A percentile compares a stretch with the other conserved stretches of the same genome.
Evolutionary conservation across 108 stramenopile species (phyloP).

Genomic region (Pseudonitzschia pungens): DNA sequence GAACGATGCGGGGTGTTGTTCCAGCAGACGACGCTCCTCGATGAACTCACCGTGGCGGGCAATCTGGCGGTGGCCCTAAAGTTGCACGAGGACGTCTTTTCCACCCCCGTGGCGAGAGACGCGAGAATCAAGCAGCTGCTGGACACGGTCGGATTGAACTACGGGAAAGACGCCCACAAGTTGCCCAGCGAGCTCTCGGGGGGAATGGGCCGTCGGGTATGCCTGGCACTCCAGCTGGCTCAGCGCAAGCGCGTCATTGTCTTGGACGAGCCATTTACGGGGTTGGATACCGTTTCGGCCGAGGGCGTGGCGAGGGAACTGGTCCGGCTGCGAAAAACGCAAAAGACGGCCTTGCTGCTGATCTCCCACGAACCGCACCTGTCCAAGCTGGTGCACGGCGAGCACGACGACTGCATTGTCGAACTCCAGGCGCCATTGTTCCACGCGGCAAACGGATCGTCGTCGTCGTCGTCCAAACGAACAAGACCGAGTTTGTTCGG

Average conservation of each 20-base stretch:
- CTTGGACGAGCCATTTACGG: constrained; percentile 83
- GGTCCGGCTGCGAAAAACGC: constrained; percentile 45
- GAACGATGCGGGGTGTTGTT: constrained; percentile 79
- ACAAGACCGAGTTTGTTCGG: constrained; percentile 40
- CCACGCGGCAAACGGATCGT: not conserved
- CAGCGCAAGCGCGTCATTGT: constrained; percentile 80
- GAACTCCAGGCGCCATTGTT: constrained; percentile 11
- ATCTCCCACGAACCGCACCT: constrained; percentile 80
- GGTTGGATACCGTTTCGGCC: constrained; percentile 60
- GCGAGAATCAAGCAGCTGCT: constrained; percentile 56
- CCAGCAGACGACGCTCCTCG: constrained; percentile 80
- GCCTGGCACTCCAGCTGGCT: constrained; percentile 74
- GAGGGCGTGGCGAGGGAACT: constrained; percentile 71
- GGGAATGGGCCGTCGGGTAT: constrained; percentile 84
- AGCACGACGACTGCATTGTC: constrained; percentile 27
- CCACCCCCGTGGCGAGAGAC: not conserved
- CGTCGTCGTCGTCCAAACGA: not conserved
- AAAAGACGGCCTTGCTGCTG: constrained; percentile 61
- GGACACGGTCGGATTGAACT: constrained; percentile 74
- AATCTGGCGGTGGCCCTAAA: constrained; percentile 70
- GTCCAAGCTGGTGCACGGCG: constrained; percentile 64
- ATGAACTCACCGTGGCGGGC: constrained; percentile 75
- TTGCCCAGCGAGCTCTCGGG: constrained; percentile 69
- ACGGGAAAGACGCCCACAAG: constrained; percentile 64
- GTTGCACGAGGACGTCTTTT: constrained; percentile 17